Base-by-base conservation (phyloP, 2,329 filamentous ascomycete species). In the Colletotrichum ledebouriae region DNA sequence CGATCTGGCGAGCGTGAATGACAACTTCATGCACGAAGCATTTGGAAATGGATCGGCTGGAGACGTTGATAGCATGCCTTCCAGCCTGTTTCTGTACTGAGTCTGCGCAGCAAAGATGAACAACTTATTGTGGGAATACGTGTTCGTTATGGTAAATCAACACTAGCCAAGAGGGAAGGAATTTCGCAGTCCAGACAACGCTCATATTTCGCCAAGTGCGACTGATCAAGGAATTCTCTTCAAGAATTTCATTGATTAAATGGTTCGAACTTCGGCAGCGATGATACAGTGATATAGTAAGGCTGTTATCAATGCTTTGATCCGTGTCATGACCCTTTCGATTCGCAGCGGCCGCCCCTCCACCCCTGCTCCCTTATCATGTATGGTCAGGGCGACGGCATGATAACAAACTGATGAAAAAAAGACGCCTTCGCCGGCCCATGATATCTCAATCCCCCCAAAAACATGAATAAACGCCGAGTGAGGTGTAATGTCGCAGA, bases 1-100 rank as follows among this genome's bases (percentile, higher is more conserved):
- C 3, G 69, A 66, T 1, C 44, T 72, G 9, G 70, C 69, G 2
- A 64, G 72, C n/a, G 72, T 76, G 70, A 74, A 74, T 50, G 73
- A 75, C 46, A 73, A 49, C 17, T 53, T 75, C 4, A 68, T 76
- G 15, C 75, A 74, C 44, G 74, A 77, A 63, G 75, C 73, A 1
- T 77, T 77, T 62, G 75, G 74, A 9, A 71, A 37, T 1, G 72
- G 73, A 4, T 73, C 72, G 11, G 64, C 71, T n/a, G 71, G 72
- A 22, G 73, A 73, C 44, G 70, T 74, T 4, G 73, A 74, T 37
- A 72, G 71, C 50, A 46, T 75, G 46, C 39, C 74, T 9, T 65
- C 55, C 2, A 55, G 55, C 5, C 62, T 59, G 9, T 65, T 65
- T 13, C n/a, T 46, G 2, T 58, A 58, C 12, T 46, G 3, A 57